phyloP scores from a whole-genome alignment of 1,284 basidiomycete species.

The Tetrapyrgos nigripes region DNA sequence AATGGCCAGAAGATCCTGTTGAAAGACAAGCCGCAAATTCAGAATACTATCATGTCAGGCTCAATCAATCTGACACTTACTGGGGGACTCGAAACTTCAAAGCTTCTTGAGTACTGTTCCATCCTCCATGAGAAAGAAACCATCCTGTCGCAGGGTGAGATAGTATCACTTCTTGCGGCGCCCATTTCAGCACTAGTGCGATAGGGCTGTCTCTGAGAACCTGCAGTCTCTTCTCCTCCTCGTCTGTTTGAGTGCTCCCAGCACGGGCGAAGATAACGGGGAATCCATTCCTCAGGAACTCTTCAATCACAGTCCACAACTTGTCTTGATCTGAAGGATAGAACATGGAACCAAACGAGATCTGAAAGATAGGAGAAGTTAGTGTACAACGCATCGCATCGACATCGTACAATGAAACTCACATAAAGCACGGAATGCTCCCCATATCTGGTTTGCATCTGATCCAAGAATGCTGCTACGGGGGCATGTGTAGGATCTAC shows the following conservation, averaged over 20 bases:
- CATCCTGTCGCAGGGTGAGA: slow-evolving; percentile 10
- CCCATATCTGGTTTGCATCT: slow-evolving; percentile 10
- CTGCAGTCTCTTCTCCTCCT: neutral
- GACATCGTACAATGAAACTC: neutral
- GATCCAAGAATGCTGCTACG: slow-evolving; percentile 9
- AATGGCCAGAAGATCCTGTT: slow-evolving; percentile 17
- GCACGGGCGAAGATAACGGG: slow-evolving; percentile 10
- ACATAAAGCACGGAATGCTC: slow-evolving; percentile 15
- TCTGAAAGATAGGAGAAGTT: neutral
- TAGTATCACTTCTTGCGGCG: slow-evolving; percentile 11
- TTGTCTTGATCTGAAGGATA: slow-evolving; percentile 4
- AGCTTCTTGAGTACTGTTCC: slow-evolving; percentile 14
- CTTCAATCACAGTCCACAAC: slow-evolving; percentile 8
- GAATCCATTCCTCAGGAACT: neutral
- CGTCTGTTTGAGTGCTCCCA: neutral
- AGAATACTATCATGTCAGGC: too few species aligned
- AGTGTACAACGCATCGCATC: neutral
- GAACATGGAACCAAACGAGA: slow-evolving; percentile 6
- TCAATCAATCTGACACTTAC: slow-evolving; percentile 3
- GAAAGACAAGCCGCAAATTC: too few species aligned
- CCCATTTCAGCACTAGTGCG: neutral
- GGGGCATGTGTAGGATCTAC: neutral
- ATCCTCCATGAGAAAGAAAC: slow-evolving; percentile 14
- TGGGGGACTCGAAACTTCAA: slow-evolving; percentile 5
- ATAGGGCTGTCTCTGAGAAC: slow-evolving; percentile 2